Evolutionary conservation across 2,329 filamentous ascomycete species (phyloP).

Genomic region (Coccinonectria pachysandricola): DNA sequence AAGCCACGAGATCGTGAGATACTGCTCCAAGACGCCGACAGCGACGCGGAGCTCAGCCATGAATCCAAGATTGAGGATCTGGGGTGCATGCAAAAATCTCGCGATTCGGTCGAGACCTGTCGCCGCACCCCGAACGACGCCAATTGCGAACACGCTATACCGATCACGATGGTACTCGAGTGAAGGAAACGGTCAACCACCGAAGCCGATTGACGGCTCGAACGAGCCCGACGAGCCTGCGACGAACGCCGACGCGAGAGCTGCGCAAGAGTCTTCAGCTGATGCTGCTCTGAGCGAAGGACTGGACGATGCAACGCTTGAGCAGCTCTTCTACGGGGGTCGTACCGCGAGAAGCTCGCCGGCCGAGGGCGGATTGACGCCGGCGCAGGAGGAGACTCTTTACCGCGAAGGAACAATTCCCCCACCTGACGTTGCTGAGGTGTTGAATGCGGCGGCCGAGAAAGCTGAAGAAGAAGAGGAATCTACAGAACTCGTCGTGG

Average conservation of each 20-base stretch:
- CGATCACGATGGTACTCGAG: constrained; percentile 22
- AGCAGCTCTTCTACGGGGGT: constrained; percentile 28
- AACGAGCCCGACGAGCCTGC: constrained; percentile 6
- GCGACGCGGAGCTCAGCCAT: constrained; percentile 22
- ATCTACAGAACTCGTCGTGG: constrained; percentile 7
- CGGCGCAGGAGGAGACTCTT: constrained; percentile 34
- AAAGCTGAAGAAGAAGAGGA: constrained; percentile 10
- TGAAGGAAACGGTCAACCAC: constrained; percentile 20
- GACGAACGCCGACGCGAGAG: too few relatives aligned
- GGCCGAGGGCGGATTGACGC: constrained; percentile 25
- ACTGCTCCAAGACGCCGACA: constrained; percentile 17
- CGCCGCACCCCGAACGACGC: constrained; percentile 12
- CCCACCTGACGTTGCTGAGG: constrained; percentile 23
- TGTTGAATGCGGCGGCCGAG: constrained; percentile 15
- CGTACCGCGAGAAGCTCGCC: constrained; percentile 17
- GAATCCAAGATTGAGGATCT: constrained; percentile 24
- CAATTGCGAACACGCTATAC: constrained; percentile 13
- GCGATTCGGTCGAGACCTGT: constrained; percentile 20
- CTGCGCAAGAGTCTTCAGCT: too few relatives aligned
- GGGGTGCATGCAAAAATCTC: constrained; percentile 25
- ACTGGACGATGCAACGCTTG: constrained; percentile 27
- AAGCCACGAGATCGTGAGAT: constrained; percentile 14
- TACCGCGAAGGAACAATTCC: constrained; percentile 33
- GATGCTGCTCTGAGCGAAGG: constrained; percentile 7
- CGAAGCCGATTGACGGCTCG: constrained; percentile 13